Conservation (phyloP, 1,284 basidiomycete genomes). For the Bjerkandera adusta region DNA sequence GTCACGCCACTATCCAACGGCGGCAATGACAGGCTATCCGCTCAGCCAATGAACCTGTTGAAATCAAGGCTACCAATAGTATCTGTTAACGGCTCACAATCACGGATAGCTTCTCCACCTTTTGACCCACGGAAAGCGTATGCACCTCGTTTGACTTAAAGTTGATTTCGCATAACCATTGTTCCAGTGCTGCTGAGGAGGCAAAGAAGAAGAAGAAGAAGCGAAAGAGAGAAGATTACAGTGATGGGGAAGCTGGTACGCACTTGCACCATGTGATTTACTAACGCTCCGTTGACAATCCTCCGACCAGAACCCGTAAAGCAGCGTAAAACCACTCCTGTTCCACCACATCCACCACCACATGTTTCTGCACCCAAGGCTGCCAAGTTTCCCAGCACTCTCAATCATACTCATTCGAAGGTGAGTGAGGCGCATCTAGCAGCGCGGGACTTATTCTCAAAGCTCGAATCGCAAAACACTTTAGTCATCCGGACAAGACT, state of each 20-base stretch:
- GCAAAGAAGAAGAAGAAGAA: slow-evolving; percentile 82
- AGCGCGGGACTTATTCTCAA: slow-evolving; percentile 1
- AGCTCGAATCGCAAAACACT: too few relatives aligned
- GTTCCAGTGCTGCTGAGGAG: slow-evolving; percentile 35
- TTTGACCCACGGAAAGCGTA: slow-evolving; percentile 42
- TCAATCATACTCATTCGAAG: slow-evolving; percentile 47
- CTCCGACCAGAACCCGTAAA: slow-evolving; percentile 43
- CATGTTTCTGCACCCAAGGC: slow-evolving; percentile 45
- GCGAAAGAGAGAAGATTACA: slow-evolving; percentile 77
- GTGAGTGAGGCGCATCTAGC: slow-evolving; percentile 31
- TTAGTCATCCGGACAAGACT: slow-evolving; percentile 55
- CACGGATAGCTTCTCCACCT: slow-evolving; percentile 30
- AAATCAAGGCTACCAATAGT: slow-evolving; percentile 41
- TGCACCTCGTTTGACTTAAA: slow-evolving; percentile 22
- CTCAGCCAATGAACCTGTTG: slow-evolving; percentile 26
- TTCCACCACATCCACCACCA: slow-evolving; percentile 30
- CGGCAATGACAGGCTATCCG: slow-evolving; percentile 41
- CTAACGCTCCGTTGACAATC: not conserved
- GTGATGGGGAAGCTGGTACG: slow-evolving; percentile 64
- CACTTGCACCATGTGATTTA: slow-evolving; percentile 3
- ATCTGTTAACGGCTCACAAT: slow-evolving; percentile 33
- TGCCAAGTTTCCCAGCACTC: slow-evolving; percentile 46
- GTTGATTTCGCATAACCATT: slow-evolving; percentile 22
- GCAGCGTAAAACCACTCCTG: slow-evolving; percentile 57
- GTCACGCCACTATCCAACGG: slow-evolving; percentile 51